A percentile compares a stretch with the other conserved stretches of the same genome.
Evolutionary conservation across 2,329 filamentous ascomycete species (phyloP).

Genomic region (Colletotrichum horii): DNA sequence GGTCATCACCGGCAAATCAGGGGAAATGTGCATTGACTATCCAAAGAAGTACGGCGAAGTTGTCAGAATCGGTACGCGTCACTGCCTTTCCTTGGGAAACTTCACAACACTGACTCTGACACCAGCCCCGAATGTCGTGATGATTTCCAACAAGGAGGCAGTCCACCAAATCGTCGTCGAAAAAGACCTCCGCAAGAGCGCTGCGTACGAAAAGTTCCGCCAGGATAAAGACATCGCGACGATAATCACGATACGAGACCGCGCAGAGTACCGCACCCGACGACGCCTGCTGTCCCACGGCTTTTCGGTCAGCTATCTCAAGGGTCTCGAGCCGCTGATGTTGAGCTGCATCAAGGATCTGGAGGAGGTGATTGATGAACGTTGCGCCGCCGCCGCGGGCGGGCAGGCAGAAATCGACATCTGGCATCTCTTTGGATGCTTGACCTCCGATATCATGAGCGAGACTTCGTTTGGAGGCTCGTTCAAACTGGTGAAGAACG

Average conservation of each 20-base stretch:
- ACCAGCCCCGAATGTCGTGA: neutral
- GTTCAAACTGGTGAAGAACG: neutral
- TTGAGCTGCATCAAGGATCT: neutral
- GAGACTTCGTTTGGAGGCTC: neutral
- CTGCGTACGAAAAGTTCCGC: neutral
- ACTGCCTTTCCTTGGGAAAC: neutral
- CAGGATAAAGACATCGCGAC: neutral
- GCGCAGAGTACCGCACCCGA: neutral
- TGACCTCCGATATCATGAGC: neutral
- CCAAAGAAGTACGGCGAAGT: neutral
- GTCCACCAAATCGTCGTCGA: neutral
- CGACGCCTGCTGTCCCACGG: neutral
- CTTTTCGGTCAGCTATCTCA: neutral
- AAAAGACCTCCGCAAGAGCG: conserved; percentile 1
- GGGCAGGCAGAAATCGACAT: neutral
- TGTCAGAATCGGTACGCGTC: neutral
- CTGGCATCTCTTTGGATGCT: neutral
- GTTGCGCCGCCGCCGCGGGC: neutral
- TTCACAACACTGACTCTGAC: neutral
- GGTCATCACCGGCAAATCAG: neutral
- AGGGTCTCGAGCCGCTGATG: neutral
- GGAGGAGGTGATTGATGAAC: neutral
- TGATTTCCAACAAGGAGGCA: neutral
- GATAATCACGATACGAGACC: conserved; percentile 1
- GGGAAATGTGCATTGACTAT: neutral